Percentiles rank a stretch among this genome's conserved stretches.
Conservation (phyloP, 2,329 filamentous ascomycete genomes). For the Hypoxylon sp. region DNA sequence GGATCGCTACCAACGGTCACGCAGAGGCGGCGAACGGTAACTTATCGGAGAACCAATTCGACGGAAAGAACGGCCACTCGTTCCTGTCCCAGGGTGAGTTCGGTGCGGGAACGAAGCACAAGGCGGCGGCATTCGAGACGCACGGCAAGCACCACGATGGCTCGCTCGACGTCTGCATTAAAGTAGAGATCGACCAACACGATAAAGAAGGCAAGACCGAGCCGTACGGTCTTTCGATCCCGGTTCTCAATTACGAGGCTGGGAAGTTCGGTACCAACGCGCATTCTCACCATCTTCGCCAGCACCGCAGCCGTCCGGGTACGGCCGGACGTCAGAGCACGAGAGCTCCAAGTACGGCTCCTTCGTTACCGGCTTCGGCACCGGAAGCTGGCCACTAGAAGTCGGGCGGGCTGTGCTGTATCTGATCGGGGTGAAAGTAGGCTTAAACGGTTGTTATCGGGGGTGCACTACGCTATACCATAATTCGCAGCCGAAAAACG, state of each 20-base stretch:
- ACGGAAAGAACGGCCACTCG: conserved; percentile 74
- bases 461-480: neutral
- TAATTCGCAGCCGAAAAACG: conserved; percentile 3
- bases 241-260: conserved; percentile 64
- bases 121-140: conserved; percentile 69
- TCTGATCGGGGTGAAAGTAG: conserved; percentile 3
- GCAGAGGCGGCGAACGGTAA: conserved; percentile 26
- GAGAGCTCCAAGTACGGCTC: conserved; percentile 36
- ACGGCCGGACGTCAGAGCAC: conserved; percentile 42
- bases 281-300: conserved; percentile 42
- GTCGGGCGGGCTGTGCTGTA: conserved; percentile 6
- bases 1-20: conserved; percentile 42
- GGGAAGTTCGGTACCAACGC: conserved; percentile 48
- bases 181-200: conserved; percentile 87
- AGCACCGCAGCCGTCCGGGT: conserved; percentile 46
- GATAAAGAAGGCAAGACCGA: conserved; percentile 83
- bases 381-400: conserved; percentile 41
- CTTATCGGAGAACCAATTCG: conserved; percentile 41
- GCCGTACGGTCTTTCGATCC: conserved; percentile 88
- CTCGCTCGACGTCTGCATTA: conserved; percentile 83
- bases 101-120: conserved; percentile 81
- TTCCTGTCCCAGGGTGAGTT: conserved; percentile 81
- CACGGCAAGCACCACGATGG: conserved; percentile 68
- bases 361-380: conserved; percentile 38
- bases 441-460: conserved; percentile 1